Base-by-base conservation (phyloP, 2,329 filamentous ascomycete species). In the Arthrobotrys sphaeroides region DNA sequence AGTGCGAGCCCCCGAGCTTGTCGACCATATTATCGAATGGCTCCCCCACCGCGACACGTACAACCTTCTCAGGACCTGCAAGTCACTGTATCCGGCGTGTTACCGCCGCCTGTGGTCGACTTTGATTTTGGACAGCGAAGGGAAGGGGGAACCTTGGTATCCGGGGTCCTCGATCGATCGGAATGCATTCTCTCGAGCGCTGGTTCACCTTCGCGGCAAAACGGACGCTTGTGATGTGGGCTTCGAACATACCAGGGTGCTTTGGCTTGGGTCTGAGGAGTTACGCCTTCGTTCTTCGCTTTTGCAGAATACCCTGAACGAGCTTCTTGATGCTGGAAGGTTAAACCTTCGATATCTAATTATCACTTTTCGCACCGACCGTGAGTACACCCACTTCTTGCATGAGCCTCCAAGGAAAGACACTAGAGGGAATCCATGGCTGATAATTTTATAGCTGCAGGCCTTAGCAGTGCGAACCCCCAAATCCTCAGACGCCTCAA, bases 31-130 rank as follows among this genome's bases (percentile, higher is more conserved):
- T 22, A 18, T 47, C 10, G 2, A 24, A 13, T 47, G 5, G 10
- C 16, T 47, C 43, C 12, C 20, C 9, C 20, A 47, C 5, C 6
- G 7, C 3, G 12, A 24, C 9, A 5, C 28, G 4, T 12, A 10
- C n/a, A 6, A 33, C 4, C 55, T 60, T 20, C 36, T 60, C 33
- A 3, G 5, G 12, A 60, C 55, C 6, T 42, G 55, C 36, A 60
- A 60, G 18, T 13, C 36, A 2, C 20, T 60, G 3, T 24, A 42
- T 10, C 16, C 36, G 1, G 55, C 40, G 1, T 60, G 33, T 13
- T 60, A 40, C 33, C 55, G 55, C 13, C 55, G 18, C 2, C 12
- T 60, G 13, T 60, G 55, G 55, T 60, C 55, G 10, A 43, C 5
- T 13, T 10, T 60, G 12, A n/a, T 16, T 28, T 26, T 60, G 3